Evolutionary conservation across 805 yeast genomes (phyloP).

Genomic region (Starmerella sirachaensis): DNA sequence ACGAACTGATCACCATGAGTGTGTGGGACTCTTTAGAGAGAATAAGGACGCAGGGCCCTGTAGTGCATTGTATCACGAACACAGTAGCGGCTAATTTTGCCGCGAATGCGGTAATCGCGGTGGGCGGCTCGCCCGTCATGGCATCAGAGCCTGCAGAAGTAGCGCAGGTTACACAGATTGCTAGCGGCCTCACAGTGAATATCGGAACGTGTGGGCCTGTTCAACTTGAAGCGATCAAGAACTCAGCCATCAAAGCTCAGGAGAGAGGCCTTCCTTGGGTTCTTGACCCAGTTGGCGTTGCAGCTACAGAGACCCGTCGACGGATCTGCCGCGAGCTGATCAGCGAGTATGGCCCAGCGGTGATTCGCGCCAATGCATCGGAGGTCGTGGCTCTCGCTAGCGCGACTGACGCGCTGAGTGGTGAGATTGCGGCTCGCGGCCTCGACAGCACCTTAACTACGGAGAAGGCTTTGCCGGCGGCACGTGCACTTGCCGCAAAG

Average conservation of each 20-base stretch:
- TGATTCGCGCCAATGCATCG: slow-evolving; percentile 79
- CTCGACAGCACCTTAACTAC: slow-evolving; percentile 18
- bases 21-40: slow-evolving; percentile 21
- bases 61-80: slow-evolving; percentile 81
- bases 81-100: slow-evolving; percentile 78
- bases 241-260: slow-evolving; percentile 42
- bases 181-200: slow-evolving; percentile 53
- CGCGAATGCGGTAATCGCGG: slow-evolving; percentile 73
- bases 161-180: slow-evolving; percentile 46
- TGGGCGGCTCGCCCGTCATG: slow-evolving; percentile 85
- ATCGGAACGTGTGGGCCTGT: slow-evolving; percentile 45
- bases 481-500: slow-evolving; percentile 13
- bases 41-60: slow-evolving; percentile 33
- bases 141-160: slow-evolving; percentile 61
- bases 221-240: slow-evolving; percentile 13
- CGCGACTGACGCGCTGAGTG: not conserved
- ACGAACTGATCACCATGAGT: too few relatives aligned
- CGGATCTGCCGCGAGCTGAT: slow-evolving; percentile 39
- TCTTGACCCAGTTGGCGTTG: slow-evolving; percentile 89
- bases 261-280: slow-evolving; percentile 47
- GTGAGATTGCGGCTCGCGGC: slow-evolving; percentile 26
- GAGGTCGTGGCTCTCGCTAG: slow-evolving; percentile 42
- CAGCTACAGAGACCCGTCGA: slow-evolving; percentile 56
- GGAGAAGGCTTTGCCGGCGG: slow-evolving; percentile 17
- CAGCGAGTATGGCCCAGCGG: slow-evolving; percentile 42